A percentile compares a stretch with the other conserved stretches of the same genome.
Conservation (phyloP, 768 basidiomycete species). For the Royoungia palumana region DNA sequence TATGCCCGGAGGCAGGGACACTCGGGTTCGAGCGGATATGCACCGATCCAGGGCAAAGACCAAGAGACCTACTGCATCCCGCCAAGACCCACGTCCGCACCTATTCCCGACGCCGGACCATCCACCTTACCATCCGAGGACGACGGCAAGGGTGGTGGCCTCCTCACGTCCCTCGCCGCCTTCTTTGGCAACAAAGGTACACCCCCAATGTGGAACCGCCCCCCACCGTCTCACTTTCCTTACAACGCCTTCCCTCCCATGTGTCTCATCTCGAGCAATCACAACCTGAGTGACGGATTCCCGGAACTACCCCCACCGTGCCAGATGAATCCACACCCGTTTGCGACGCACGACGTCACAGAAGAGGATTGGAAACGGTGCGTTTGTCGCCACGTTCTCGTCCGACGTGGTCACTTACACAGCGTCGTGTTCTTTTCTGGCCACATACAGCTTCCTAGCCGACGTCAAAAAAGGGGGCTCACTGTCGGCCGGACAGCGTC, state of each 20-base stretch:
- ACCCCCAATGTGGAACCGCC: constrained; percentile 28
- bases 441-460: constrained; percentile 35
- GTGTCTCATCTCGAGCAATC: constrained; percentile 27
- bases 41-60: too few relatives aligned
- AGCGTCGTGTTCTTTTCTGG: background rate
- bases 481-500: constrained; percentile 34
- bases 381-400: background rate
- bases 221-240: constrained; percentile 5
- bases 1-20: constrained; percentile 2
- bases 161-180: constrained; percentile 17
- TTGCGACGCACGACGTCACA: constrained; percentile 45
- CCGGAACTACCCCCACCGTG: constrained; percentile 41
- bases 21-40: too few relatives aligned
- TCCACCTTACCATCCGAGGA: background rate
- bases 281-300: constrained; percentile 41
- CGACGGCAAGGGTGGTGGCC: background rate
- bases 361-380: constrained; percentile 51
- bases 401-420: too few relatives aligned
- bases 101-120: background rate
- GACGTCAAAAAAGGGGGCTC: constrained; percentile 35
- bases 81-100: background rate
- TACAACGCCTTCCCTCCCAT: constrained; percentile 29
- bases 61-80: too few relatives aligned
- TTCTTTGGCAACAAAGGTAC: constrained; percentile 29
- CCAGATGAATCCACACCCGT: constrained; percentile 42